phyloP scores from a whole-genome alignment of 2,329 filamentous ascomycete species.

The Aspergillus texensis region DNA sequence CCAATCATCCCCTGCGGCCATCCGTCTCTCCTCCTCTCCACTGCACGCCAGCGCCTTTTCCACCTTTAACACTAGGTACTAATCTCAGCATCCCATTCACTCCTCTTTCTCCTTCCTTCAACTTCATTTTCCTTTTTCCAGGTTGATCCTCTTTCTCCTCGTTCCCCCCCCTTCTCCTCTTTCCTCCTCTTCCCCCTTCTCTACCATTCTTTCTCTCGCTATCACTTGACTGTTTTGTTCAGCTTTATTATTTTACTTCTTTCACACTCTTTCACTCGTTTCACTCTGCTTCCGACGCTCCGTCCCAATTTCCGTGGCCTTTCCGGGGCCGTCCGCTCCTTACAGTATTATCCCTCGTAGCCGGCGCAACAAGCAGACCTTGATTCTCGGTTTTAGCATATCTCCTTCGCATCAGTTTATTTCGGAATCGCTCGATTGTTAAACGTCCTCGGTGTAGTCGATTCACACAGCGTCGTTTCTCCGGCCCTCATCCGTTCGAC shows the following conservation, averaged over 20 bases:
- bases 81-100: conserved; percentile 15
- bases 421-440: neutral
- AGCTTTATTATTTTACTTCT: conserved; percentile 13
- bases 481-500: conserved; percentile 5
- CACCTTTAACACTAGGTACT: neutral
- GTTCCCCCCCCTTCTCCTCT: conserved; percentile 15
- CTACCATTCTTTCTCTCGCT: conserved; percentile 17
- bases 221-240: conserved; percentile 14
- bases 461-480: neutral
- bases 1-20: conserved; percentile 18
- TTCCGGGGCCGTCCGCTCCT: conserved; percentile 44
- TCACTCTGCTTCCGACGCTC: conserved; percentile 15
- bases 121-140: conserved; percentile 24
- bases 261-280: conserved; percentile 12
- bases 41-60: conserved; percentile 13
- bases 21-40: conserved; percentile 17
- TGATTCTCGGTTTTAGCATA: neutral
- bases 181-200: conserved; percentile 12
- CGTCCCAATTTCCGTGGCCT: conserved; percentile 25
- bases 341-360: conserved; percentile 23
- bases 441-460: neutral
- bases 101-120: conserved; percentile 19
- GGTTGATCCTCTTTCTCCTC: conserved; percentile 18
- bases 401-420: neutral
- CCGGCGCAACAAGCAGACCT: conserved; percentile 13